A percentile compares a stretch with the other conserved stretches of the same genome.
These are phyloP conservation scores for Pythium utonaiense DNA, from an alignment of 352 stramenopile genomes.

Conservation along the genomic window DNA sequence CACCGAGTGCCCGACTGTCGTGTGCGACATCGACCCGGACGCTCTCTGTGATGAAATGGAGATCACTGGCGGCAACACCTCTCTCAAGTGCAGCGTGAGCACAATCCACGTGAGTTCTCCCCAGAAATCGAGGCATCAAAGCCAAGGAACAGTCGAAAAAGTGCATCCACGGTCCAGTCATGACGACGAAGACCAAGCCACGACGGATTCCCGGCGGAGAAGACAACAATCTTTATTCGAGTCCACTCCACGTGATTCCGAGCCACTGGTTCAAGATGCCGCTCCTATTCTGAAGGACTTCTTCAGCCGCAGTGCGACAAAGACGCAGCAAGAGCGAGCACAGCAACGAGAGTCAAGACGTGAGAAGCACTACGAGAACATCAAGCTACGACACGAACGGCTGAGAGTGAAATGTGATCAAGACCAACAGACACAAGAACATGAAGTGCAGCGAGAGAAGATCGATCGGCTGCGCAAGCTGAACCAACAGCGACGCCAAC, in stretches of 20 bases:
- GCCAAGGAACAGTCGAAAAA: constrained; percentile 1
- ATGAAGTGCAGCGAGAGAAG: constrained; percentile 24
- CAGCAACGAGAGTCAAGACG: constrained; percentile 40
- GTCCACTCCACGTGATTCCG: not conserved
- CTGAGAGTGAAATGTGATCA: constrained; percentile 33
- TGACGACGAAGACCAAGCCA: not conserved
- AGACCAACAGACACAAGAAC: constrained; percentile 21
- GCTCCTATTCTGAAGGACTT: constrained; percentile 59
- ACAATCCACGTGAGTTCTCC: constrained; percentile 13
- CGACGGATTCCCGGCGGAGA: not conserved
- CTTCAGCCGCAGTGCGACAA: constrained; percentile 42
- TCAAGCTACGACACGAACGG: constrained; percentile 40
- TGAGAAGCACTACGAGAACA: constrained; percentile 38
- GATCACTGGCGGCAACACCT: not conserved
- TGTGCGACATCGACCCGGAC: constrained; percentile 29
- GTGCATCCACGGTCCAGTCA: not conserved
- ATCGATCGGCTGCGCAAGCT: constrained; percentile 38
- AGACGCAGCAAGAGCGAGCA: constrained; percentile 33
- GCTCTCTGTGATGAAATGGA: not conserved
- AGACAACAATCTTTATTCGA: not conserved
- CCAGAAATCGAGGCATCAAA: not conserved
- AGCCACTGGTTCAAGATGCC: constrained; percentile 21
- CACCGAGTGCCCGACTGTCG: constrained; percentile 27
- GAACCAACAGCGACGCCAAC: constrained; percentile 34
- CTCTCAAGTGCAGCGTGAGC: constrained; percentile 10